Evolutionary conservation across 1,139 yeast genomes (phyloP), one percentile per base, ranked within the genome.

Genomic region (Diutina pseudorugosa): DNA sequence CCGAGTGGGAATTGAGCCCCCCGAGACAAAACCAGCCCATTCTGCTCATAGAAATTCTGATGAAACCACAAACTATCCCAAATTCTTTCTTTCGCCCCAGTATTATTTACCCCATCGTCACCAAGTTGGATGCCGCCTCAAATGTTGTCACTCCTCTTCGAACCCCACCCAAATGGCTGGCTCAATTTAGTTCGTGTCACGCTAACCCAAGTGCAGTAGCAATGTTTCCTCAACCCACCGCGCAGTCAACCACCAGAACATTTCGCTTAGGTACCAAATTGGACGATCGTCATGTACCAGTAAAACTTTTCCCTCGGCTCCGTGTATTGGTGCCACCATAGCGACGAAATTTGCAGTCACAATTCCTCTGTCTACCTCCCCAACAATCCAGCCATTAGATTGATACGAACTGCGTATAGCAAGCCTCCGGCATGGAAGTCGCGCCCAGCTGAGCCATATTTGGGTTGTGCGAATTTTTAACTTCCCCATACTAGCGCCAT

Each of bases 401-500:
- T 12, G 36, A 30, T 30, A 30, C 36, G 36, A 30, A 30, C 36
- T 30, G 36, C 36, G 36, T 30, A 30, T 30, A 43, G 47, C 47
- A 43, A 43, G 23, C 47, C 47, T 43, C 47, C 47, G 23, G 47
- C 47, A 43, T 43, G 47, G 30, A 19, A 21, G n/a, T 18, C 47
- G 33, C 25, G 18, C 33, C 30, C 47, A 43, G 27, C 18, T 11
- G 33, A 21, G 20, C 25, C 21, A 19, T 21, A 43, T 20, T 21
- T n/a, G 47, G 23, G 47, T 21, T n/a, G 47, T 43, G 47, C 47
- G 47, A 43, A 43, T 43, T 43, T 43, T 43, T 43, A 43, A 43
- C 12, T n/a, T n/a, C 25, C 47, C 27, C 23, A 20, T 43, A 16
- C 23, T 8, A 19, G 12, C 12, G 33, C 12, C 12, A 43, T 43